These are phyloP conservation scores for Sclerotinia glacialis DNA, from an alignment of 2,329 filamentous ascomycete genomes.

Conservation along the genomic window DNA sequence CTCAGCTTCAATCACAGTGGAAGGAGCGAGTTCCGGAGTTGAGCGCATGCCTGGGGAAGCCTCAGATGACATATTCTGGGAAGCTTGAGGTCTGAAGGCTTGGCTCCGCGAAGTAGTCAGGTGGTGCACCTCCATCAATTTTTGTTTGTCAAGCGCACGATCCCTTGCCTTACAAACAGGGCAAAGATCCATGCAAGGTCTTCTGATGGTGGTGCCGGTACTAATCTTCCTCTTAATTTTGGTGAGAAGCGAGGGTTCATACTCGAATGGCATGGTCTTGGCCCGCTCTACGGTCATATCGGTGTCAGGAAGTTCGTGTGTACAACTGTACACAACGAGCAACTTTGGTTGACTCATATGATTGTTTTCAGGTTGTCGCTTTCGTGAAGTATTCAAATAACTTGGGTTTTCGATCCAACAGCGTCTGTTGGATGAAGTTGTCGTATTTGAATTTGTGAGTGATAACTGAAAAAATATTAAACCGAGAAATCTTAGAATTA, in stretches of 20 bases:
- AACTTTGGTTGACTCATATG: background rate
- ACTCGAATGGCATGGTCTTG: background rate
- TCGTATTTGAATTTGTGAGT: background rate
- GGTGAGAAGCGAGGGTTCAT: background rate
- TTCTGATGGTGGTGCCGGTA: background rate
- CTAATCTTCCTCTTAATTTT: background rate
- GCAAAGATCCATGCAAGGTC: conserved; percentile 3
- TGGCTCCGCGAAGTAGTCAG: background rate
- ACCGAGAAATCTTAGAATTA: background rate
- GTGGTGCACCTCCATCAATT: background rate
- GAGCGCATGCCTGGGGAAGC: background rate
- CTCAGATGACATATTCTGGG: too few species aligned
- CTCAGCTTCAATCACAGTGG: background rate
- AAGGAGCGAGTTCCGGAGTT: background rate
- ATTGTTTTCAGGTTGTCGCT: background rate
- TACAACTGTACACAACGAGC: background rate
- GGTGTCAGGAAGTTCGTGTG: background rate
- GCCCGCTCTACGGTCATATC: background rate
- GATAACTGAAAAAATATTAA: background rate
- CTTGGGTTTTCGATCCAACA: background rate
- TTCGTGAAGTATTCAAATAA: background rate
- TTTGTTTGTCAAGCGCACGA: background rate
- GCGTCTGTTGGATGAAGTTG: background rate
- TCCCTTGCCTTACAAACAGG: background rate
- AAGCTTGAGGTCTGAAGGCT: background rate